Base-by-base conservation (phyloP, 2,329 filamentous ascomycete species). In the Paraphaeosphaeria minitans region DNA sequence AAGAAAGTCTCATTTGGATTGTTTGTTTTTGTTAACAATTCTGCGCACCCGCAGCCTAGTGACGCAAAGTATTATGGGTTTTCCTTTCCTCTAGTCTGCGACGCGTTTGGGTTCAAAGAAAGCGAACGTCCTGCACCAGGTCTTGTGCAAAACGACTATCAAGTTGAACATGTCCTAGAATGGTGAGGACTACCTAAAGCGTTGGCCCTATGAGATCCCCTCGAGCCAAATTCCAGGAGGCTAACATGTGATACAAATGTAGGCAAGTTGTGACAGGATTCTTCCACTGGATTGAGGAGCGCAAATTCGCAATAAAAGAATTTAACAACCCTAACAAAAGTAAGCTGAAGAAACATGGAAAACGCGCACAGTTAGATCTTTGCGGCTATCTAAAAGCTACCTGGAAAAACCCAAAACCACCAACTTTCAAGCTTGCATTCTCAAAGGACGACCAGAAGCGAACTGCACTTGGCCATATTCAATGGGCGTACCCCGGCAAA, bases 121-220 rank as follows among this genome's bases (percentile, higher is more conserved):
- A 27, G 24, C 24, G 24, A 27, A 2, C 10, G 13, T 46, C 19
- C 42, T 14, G 42, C 21, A 3, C 8, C 9, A 14, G 42, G 42
- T 13, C 19, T 46, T 10, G 7, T 8, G 42, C 42, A 46, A 46
- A 10, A 14, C 2, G 42, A 46, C 14, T 50, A 50, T 33, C 29
- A 50, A 31, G 24, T 50, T 10, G 47, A 50, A 31, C 47, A 50
- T 35, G 33, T 50, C 29, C 29, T 50, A 1, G 47, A 50, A 24
- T 50, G 47, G 47, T 41, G 3, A n/a, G 37, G 5, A 41, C 10
- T 19, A n/a, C 4, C 10, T 3, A n/a, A 27, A 6, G 3, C 24
- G 6, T 27, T 27, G 24, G 3, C 3, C 24, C n/a, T n/a, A n/a
- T 27, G 24, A 6, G 24, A 6, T 3, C 6, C 24, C 6, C 6